Conservation (phyloP, 495 filamentous ascomycete species). For the Penicillium cataractarum region DNA sequence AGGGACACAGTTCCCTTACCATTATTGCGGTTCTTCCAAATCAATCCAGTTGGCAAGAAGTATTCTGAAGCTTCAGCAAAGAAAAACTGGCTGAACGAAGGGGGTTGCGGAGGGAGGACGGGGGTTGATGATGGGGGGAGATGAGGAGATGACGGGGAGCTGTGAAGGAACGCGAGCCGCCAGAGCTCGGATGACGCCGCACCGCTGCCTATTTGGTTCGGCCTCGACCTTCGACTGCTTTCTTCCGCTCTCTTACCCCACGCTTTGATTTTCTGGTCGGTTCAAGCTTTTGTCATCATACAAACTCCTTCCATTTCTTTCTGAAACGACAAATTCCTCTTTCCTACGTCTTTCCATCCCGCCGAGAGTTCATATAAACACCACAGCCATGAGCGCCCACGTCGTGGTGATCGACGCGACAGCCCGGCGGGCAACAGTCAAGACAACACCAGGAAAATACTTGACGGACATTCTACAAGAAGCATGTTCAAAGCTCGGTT, state of each 20-base stretch:
- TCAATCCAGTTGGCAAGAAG: slow-evolving; percentile 17
- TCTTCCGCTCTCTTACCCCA: slow-evolving; percentile 26
- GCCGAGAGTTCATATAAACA: slow-evolving; percentile 1
- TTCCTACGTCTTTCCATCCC: neutral
- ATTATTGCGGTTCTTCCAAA: slow-evolving; percentile 32
- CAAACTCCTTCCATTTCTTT: neutral
- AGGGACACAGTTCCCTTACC: slow-evolving; percentile 30
- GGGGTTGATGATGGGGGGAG: slow-evolving; percentile 32
- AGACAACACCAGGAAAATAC: slow-evolving; percentile 77
- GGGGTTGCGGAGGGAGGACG: slow-evolving; percentile 19
- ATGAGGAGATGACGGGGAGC: slow-evolving; percentile 39
- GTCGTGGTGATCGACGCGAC: slow-evolving; percentile 84
- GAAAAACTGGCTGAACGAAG: slow-evolving; percentile 8
- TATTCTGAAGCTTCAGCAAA: slow-evolving; percentile 21
- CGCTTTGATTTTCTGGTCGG: slow-evolving; percentile 7
- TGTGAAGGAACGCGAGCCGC: slow-evolving; percentile 33
- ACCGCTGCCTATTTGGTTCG: slow-evolving; percentile 45
- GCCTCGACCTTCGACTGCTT: slow-evolving; percentile 33
- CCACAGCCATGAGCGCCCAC: slow-evolving; percentile 73
- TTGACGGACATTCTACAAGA: slow-evolving; percentile 83
- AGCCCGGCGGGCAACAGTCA: slow-evolving; percentile 73
- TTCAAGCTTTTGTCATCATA: neutral
- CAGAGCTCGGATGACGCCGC: slow-evolving; percentile 49
- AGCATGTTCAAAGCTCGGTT: slow-evolving; percentile 77
- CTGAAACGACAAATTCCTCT: neutral